These are phyloP conservation scores for Musa beccarii DNA, from an alignment of 176 grass and related monocot genomes.

Conservation along the genomic window DNA sequence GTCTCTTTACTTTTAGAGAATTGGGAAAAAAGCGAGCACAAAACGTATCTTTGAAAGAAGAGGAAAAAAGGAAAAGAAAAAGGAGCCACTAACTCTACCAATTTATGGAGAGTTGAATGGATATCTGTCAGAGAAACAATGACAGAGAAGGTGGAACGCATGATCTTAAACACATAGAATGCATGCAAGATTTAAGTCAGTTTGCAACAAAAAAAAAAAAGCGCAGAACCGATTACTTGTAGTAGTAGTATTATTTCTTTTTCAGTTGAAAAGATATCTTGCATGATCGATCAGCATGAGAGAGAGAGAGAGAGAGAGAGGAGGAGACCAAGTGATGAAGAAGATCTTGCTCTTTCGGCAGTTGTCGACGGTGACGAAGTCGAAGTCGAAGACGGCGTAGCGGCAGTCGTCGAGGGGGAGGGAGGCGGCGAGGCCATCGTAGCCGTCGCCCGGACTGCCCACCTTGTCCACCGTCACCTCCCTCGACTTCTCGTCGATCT, in stretches of 20 bases:
- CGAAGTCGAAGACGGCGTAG: conserved; percentile 97
- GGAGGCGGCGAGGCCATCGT: conserved; percentile 74
- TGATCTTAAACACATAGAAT: no score
- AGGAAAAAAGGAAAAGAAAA: background rate
- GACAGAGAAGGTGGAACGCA: no score
- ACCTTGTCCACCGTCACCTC: conserved; percentile 82
- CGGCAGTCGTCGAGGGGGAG: conserved; percentile 86
- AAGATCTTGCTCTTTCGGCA: conserved; percentile 99
- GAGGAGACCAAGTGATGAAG: conserved; percentile 73
- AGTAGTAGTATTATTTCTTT: no score
- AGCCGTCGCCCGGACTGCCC: conserved; percentile 66
- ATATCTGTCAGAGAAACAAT: no score
- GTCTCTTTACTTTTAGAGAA: background rate
- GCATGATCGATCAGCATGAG: no score
- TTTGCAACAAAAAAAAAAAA: no score
- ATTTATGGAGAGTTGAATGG: background rate
- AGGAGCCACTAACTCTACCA: background rate
- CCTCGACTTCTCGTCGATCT: conserved; percentile 89
- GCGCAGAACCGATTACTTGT: no score
- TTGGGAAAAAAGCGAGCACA: background rate
- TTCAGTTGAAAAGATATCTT: background rate
- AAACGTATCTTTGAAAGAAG: background rate
- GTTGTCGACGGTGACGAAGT: conserved; percentile 89
- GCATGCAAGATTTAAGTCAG: no score
- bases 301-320: conserved; percentile 6